Base-by-base conservation (phyloP, 768 basidiomycete species). In the Suillus americanus region DNA sequence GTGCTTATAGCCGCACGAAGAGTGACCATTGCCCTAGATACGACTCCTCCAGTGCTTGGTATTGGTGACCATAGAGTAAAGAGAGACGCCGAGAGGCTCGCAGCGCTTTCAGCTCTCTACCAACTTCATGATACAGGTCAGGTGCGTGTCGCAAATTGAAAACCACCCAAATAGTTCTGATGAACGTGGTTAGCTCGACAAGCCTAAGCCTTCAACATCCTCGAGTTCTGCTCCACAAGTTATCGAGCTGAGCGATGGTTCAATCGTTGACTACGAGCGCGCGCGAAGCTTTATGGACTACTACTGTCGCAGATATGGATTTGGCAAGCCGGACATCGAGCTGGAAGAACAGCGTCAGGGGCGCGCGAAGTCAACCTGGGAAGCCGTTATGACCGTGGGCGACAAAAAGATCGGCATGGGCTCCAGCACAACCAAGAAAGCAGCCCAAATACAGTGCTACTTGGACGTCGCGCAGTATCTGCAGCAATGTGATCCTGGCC, bases 271-370 rank as follows among this genome's bases (percentile, higher is more conserved):
- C 8, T 89, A 89, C 60, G 91, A 93, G 60, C 83, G 84, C 60
- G 94, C 94, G 3, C 86, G 90, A 57, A 86, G 85, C 65, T 98
- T 98, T 80, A 95, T 97, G 90, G 95, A 96, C 67, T 98, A 91
- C 74, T 98, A 98, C 71, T 97, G 95, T 73, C 85, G 87, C 53
- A 82, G 87, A 41, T 97, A 87, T 73, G 79, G 80, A 30, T 95
- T 95, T 71, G 80, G 83, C 12, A 85, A 84, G 66, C 93, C 94
- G 3, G 89, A 91, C 57, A 77, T 97, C 65, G 81, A 82, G 16
- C 90, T 84, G 65, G 75, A 79, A 1, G 79, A 80, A 48, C 51
- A 70, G 46, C 77, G 73, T 23, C 70, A 71, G 30, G 74, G 69
- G 61, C 70, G 63, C 14, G 48, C 25, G 66, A 70, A 40, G 30